Evolutionary conservation across 345 rosid genomes (phyloP).

Genomic region (Murraya koenigii): DNA sequence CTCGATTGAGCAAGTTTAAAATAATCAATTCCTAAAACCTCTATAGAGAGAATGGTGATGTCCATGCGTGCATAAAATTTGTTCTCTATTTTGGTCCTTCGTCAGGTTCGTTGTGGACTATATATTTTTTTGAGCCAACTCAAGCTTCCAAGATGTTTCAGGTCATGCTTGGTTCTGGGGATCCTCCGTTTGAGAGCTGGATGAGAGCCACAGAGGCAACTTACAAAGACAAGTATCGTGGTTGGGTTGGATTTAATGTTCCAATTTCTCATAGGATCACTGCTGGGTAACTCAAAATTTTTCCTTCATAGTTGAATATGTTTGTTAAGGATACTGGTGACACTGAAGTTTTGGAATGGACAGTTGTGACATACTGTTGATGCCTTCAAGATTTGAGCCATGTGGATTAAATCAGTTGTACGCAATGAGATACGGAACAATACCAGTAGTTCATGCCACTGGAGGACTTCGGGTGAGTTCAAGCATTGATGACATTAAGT

Average conservation of each 20-base stretch:
- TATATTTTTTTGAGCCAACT: neutral
- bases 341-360: constrained; percentile 26
- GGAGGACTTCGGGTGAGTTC: constrained; percentile 91
- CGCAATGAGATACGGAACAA: constrained; percentile 96
- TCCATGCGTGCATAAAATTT: neutral
- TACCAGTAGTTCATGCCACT: constrained; percentile 88
- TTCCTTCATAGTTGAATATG: neutral
- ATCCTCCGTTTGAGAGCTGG: constrained; percentile 73
- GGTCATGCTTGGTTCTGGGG: constrained; percentile 99
- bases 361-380: constrained; percentile 93
- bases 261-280: constrained; percentile 93
- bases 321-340: neutral
- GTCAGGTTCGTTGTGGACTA: neutral
- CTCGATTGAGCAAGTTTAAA: neutral
- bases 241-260: constrained; percentile 96
- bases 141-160: constrained; percentile 26
- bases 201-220: constrained; percentile 73
- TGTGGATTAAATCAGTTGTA: constrained; percentile 94
- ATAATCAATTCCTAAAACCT: neutral
- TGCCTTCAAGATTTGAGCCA: constrained; percentile 98
- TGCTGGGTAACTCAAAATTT: constrained; percentile 64
- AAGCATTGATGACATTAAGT: neutral
- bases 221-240: constrained; percentile 76
- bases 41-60: neutral
- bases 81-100: neutral